Evolutionary conservation across 2,329 filamentous ascomycete genomes (phyloP), one percentile per base, ranked within the genome.

Genomic region (Penicillium vulpinum): DNA sequence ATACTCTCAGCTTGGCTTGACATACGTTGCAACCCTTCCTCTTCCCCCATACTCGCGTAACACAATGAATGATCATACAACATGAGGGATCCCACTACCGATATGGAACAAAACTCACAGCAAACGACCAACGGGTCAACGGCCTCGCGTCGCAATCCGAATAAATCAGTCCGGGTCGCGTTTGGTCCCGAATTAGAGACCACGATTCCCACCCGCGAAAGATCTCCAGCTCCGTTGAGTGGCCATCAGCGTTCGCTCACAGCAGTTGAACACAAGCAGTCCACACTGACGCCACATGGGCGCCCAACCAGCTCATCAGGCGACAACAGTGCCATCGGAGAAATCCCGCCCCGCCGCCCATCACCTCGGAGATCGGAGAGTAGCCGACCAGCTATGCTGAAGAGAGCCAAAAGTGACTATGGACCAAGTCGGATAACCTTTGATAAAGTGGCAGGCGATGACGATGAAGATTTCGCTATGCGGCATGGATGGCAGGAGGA

Each of bases 401-500:
- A 78, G 58, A 78, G 82, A 61, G 77, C 84, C 54, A 81, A 78
- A 70, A 83, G 80, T 68, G 79, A 85, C 62, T 80, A 80, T 73
- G 80, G 79, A 38, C 77, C 81, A 11, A 72, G 73, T 43, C 60
- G 62, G 39, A 63, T 69, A 24, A 69, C 66, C 13, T 62, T 68
- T 33, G 70, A 74, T 26, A 71, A 67, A 49, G 53, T 71, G 9
- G 53, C 63, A 15, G 66, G 68, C 39, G 78, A 78, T 36, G 76
- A 76, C 36, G 83, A 83, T 60, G 82, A 79, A 62, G 77, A 80
- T 61, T 83, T 81, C 70, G 73, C 81, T 60, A 84, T 88, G 73
- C 85, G 92, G 47, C 92, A 97, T 77, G 92, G 92, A 46, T 97
- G 94, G 79, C 91, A 96, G 70, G 89, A 92, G 65, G 91, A 96